These are phyloP conservation scores for Epithele typhae DNA, from an alignment of 768 basidiomycete genomes.

Conservation along the genomic window DNA sequence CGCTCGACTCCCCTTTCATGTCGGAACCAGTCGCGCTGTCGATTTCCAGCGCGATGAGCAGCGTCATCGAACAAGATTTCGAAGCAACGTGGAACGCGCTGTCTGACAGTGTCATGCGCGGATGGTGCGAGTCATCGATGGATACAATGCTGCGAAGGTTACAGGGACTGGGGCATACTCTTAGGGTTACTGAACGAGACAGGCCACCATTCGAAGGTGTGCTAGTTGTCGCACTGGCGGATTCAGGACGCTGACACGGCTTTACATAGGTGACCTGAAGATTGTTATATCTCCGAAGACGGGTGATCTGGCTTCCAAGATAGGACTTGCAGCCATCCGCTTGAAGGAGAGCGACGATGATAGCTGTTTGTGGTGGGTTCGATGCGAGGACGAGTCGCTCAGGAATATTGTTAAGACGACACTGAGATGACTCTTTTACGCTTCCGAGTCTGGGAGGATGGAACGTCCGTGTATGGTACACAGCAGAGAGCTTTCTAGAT, in stretches of 20 bases:
- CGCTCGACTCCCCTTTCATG: conserved; percentile 69
- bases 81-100: conserved; percentile 53
- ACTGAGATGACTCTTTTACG: background rate
- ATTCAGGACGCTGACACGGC: background rate
- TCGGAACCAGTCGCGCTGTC: conserved; percentile 35
- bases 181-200: conserved; percentile 52
- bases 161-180: conserved; percentile 40
- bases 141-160: conserved; percentile 51
- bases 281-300: conserved; percentile 38
- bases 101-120: conserved; percentile 41
- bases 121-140: conserved; percentile 63
- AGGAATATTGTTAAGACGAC: conserved; percentile 39
- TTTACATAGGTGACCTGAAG: conserved; percentile 58
- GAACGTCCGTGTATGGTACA: background rate
- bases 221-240: background rate
- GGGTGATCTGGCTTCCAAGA: background rate
- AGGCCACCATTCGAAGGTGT: conserved; percentile 57
- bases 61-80: conserved; percentile 39
- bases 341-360: conserved; percentile 61
- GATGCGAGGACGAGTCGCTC: conserved; percentile 44
- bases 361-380: conserved; percentile 68
- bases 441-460: background rate
- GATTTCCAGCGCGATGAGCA: conserved; percentile 3
- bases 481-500: conserved; percentile 9
- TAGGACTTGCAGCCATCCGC: conserved; percentile 40